A percentile compares a stretch with the other conserved stretches of the same genome.
These are phyloP conservation scores for Trifolium fragiferum DNA, from an alignment of 306 rosid genomes.

Conservation along the genomic window DNA sequence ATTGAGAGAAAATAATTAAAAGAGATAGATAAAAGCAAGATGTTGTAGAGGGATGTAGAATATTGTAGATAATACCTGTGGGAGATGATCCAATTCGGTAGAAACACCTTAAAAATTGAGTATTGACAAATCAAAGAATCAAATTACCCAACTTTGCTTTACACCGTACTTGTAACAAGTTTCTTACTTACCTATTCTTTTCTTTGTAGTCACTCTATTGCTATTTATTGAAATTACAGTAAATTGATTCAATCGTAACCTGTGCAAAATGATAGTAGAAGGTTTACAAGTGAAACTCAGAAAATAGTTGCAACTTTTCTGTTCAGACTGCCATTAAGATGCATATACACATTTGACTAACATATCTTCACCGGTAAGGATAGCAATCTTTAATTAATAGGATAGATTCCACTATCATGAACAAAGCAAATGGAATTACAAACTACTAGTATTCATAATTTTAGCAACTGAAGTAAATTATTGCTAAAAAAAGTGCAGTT, in stretches of 20 bases:
- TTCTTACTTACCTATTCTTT: slow-evolving; percentile 36
- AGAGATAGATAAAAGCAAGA: neutral
- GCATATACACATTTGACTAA: slow-evolving; percentile 8
- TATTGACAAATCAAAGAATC: too few species aligned
- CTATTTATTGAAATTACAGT: slow-evolving; percentile 3
- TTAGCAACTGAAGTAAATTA: slow-evolving; percentile 8
- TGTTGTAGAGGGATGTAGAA: neutral
- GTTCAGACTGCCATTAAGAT: neutral
- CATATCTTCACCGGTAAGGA: slow-evolving; percentile 8
- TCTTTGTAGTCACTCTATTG: slow-evolving; percentile 29
- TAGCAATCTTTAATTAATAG: slow-evolving; percentile 1
- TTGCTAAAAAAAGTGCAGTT: neutral
- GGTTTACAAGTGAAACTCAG: neutral
- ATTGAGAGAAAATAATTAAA: neutral
- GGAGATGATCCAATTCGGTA: neutral
- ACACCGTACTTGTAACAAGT: slow-evolving; percentile 18
- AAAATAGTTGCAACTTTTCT: neutral
- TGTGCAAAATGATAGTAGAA: neutral
- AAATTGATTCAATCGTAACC: neutral
- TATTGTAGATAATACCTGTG: neutral
- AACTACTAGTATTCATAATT: slow-evolving; percentile 17
- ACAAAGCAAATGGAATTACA: slow-evolving; percentile 43
- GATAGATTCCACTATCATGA: slow-evolving; percentile 18
- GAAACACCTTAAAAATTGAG: neutral
- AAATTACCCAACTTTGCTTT: slow-evolving; percentile 14